Base-by-base conservation (phyloP, 1,284 basidiomycete genomes). In the Neolentinus lepideus region DNA sequence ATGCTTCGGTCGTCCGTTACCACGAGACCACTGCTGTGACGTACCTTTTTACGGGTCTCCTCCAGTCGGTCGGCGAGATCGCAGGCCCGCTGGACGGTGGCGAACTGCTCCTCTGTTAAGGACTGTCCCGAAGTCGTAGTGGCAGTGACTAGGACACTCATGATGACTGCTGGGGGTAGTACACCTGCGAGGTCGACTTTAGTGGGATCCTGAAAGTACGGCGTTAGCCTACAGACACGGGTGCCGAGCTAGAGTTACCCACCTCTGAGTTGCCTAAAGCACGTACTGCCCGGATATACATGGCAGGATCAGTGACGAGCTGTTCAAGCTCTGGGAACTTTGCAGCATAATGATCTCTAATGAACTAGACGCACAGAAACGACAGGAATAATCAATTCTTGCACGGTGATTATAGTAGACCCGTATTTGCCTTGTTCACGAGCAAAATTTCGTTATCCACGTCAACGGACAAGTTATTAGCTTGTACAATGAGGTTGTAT, bases 291-390 rank as follows among this genome's bases (percentile, higher is more conserved):
- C 88, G 87, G 59, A 98, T 94, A 70, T 94, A 99, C 76, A 95
- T 94, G 58, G 85, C 80, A 1, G 97, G 91, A 64, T 97, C 94
- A 6, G 85, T 82, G 29, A 99, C 90, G 35, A 99, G 83, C 63
- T 96, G 91, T 69, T 98, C 97, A 21, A 99, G 83, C 65, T 99
- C 96, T 10, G 97, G 96, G 70, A 99, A 99, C 60, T 95, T 92
- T 22, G 91, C 83, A 1, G 90, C 84, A 70, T 99, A 99, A 73
- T 98, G 96, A 67, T 99, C 97, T 61, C 97, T 88, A 66, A 99
- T 97, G 77, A 98, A 99, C 88, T 93, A 65, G 38, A 43, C 12
- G 22, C 12, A 19, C 50, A 38, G 58, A 53, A 31, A 47, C 51
- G 55, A 53, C 53, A 54, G 51, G 56, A 58, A 57, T 36, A 57